Evolutionary conservation across 805 yeast genomes (phyloP).

Genomic region (Tetrapisispora iriomotensis): DNA sequence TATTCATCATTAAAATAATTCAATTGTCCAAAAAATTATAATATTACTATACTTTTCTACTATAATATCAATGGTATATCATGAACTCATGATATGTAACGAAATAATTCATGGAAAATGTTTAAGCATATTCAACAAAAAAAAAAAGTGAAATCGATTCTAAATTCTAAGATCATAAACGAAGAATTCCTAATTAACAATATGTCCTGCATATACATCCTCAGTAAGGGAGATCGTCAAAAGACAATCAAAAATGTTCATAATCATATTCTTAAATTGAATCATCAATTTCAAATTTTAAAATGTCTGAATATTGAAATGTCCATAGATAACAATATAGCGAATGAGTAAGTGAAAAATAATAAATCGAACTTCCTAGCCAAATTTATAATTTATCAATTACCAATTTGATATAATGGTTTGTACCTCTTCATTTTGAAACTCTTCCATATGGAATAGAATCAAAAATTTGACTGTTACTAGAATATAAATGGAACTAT

Average conservation of each 20-base stretch:
- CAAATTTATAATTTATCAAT: not conserved
- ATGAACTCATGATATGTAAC: constrained; percentile 21
- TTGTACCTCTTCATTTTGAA: not conserved
- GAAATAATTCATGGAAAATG: not conserved
- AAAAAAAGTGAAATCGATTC: not conserved
- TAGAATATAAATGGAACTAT: no score
- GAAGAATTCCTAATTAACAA: constrained; percentile 60
- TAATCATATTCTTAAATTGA: constrained; percentile 12
- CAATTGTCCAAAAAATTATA: no score
- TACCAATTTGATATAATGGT: not conserved
- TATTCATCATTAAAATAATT: constrained; percentile 28
- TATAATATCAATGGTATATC: constrained; percentile 16
- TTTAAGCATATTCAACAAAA: not conserved
- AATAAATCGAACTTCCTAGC: constrained; percentile 1
- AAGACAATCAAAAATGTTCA: constrained; percentile 29
- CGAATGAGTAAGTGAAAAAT: not conserved
- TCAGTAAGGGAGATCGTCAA: constrained; percentile 35
- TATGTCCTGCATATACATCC: constrained; percentile 73
- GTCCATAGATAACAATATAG: not conserved
- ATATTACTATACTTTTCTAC: not conserved
- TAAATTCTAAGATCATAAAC: constrained; percentile 44
- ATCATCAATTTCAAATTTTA: not conserved
- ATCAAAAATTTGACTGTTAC: no score
- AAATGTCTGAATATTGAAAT: not conserved
- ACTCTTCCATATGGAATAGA: no score